phyloP scores from a whole-genome alignment of 371 early-diverging fungal species.

The Syncephalis plumigaleata region DNA sequence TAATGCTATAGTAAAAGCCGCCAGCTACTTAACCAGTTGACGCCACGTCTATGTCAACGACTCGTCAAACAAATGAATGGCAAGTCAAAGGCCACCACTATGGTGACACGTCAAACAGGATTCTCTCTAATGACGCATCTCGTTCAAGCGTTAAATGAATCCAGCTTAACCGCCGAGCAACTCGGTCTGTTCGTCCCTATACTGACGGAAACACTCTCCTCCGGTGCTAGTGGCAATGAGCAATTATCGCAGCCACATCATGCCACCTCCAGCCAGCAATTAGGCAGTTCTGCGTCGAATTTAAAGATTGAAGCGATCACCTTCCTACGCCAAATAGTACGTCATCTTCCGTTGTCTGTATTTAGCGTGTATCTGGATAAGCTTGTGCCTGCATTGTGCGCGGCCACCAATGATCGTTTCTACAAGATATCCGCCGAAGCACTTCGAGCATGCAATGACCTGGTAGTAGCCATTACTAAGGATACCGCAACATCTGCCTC shows the following conservation, averaged over 20 bases:
- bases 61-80: conserved; percentile 47
- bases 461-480: conserved; percentile 59
- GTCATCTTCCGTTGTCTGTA: conserved; percentile 30
- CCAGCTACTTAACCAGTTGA: conserved; percentile 28
- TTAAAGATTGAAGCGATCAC: conserved; percentile 66
- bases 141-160: too few relatives aligned
- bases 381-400: conserved; percentile 44
- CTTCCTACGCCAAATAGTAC: conserved; percentile 51
- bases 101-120: conserved; percentile 53
- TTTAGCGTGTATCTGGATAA: conserved; percentile 31
- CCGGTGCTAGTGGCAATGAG: too few relatives aligned
- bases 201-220: too few relatives aligned
- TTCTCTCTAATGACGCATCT: conserved; percentile 34
- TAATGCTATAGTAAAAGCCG: neutral
- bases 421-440: conserved; percentile 74
- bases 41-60: conserved; percentile 43
- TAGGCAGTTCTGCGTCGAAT: conserved; percentile 31
- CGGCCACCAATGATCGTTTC: conserved; percentile 44
- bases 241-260: too few relatives aligned
- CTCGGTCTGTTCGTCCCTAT: too few relatives aligned
- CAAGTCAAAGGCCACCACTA: conserved; percentile 25
- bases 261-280: too few relatives aligned
- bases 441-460: conserved; percentile 42
- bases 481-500: conserved; percentile 22
- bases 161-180: too few relatives aligned